These are phyloP conservation scores for Bjerkandera adusta DNA, from an alignment of 1,284 basidiomycete genomes.

Conservation along the genomic window DNA sequence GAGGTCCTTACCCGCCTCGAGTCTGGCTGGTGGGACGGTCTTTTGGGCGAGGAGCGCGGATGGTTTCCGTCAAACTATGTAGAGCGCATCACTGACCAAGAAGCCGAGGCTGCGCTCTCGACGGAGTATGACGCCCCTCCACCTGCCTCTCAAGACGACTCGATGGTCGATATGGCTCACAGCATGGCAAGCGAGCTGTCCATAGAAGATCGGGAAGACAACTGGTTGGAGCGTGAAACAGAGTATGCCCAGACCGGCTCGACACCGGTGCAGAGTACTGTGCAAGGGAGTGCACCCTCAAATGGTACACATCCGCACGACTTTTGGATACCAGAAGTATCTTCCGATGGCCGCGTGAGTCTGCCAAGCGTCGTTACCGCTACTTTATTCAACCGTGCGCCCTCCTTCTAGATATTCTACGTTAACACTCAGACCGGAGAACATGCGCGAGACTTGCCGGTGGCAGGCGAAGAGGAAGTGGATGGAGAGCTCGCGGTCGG, in stretches of 20 bases:
- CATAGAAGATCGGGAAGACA: slow-evolving; percentile 31
- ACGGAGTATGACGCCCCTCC: slow-evolving; percentile 37
- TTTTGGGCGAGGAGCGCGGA: slow-evolving; percentile 85
- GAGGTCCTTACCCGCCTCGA: slow-evolving; percentile 91
- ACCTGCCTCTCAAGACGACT: slow-evolving; percentile 27
- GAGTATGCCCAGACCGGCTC: slow-evolving; percentile 19
- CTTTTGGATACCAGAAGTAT: slow-evolving; percentile 79
- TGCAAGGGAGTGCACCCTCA: background rate
- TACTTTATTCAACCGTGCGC: slow-evolving; percentile 5
- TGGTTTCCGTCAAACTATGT: slow-evolving; percentile 99
- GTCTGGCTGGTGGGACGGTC: slow-evolving; percentile 98
- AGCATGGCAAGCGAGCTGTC: slow-evolving; percentile 41
- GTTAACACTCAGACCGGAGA: slow-evolving; percentile 91
- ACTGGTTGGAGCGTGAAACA: slow-evolving; percentile 28
- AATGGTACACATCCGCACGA: slow-evolving; percentile 53
- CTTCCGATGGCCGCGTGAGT: slow-evolving; percentile 69
- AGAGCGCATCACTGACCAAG: slow-evolving; percentile 73
- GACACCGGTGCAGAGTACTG: slow-evolving; percentile 13
- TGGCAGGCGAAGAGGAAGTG: slow-evolving; percentile 57
- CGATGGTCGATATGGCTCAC: slow-evolving; percentile 49
- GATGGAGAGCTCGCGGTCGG: slow-evolving; percentile 30
- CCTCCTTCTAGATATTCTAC: slow-evolving; percentile 78
- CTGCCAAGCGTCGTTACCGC: background rate
- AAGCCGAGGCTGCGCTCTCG: slow-evolving; percentile 66
- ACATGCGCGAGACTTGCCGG: slow-evolving; percentile 83